These are phyloP conservation scores for Leptographium wingfieldii DNA, from an alignment of 2,329 filamentous ascomycete genomes.

Conservation along the genomic window DNA sequence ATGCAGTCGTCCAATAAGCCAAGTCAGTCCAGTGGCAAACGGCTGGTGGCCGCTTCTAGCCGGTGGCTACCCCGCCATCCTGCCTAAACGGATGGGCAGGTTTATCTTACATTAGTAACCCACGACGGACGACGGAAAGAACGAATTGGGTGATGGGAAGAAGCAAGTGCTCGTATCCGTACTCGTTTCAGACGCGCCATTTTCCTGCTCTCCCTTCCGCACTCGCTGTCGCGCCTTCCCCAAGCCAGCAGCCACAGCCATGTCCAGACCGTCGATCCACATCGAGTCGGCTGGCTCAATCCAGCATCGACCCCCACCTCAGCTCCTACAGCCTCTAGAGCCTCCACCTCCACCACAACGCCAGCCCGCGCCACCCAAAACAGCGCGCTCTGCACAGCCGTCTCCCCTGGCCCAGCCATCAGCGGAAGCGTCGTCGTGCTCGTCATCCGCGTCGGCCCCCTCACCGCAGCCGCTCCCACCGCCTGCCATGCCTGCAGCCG, in stretches of 20 bases:
- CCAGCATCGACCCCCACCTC: neutral
- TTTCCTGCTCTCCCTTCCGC: too few species aligned
- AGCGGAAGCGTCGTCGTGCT: neutral
- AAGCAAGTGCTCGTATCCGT: too few species aligned
- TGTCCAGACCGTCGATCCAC: neutral
- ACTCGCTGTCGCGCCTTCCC: neutral
- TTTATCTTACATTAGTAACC: too few species aligned
- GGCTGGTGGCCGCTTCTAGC: too few species aligned
- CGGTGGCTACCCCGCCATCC: too few species aligned
- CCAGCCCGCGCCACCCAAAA: neutral
- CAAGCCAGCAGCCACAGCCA: neutral
- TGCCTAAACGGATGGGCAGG: too few species aligned
- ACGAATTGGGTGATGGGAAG: too few species aligned
- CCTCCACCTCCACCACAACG: neutral
- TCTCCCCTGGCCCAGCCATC: neutral
- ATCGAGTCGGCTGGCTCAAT: neutral
- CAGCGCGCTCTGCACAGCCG: neutral
- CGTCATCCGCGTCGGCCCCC: neutral
- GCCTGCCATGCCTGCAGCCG: neutral
- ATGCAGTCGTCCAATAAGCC: too few species aligned
- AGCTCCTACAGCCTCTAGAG: neutral
- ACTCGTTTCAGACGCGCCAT: too few species aligned
- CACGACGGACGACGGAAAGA: too few species aligned
- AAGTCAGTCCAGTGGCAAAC: too few species aligned
- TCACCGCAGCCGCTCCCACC: neutral